phyloP scores from a whole-genome alignment of 192 early-diverging fungal genomes.

The Coemansia sp. region DNA sequence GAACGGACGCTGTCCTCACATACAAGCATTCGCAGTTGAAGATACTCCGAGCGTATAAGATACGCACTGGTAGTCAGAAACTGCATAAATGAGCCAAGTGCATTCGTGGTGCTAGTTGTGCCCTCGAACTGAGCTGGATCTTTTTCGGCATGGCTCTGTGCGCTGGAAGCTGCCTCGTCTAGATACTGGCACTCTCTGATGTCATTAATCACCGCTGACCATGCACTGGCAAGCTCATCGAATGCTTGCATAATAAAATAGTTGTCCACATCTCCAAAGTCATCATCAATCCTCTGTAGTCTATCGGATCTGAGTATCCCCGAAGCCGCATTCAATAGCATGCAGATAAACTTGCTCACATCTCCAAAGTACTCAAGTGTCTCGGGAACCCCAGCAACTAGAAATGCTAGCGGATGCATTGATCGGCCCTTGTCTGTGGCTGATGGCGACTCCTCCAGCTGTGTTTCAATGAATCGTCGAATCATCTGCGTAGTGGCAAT shows the following conservation, averaged over 20 bases:
- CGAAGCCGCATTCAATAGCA: conserved; percentile 35
- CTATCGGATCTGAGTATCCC: conserved; percentile 35
- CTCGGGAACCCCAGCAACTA: conserved; percentile 36
- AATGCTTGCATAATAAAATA: conserved; percentile 58
- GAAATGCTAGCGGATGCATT: conserved; percentile 37
- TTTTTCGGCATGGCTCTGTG: neutral
- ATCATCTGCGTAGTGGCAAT: conserved; percentile 52
- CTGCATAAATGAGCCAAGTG: conserved; percentile 36
- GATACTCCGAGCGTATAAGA: conserved; percentile 48
- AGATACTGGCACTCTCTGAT: conserved; percentile 39
- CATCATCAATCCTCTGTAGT: conserved; percentile 36
- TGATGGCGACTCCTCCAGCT: conserved; percentile 37
- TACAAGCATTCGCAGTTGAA: conserved; percentile 50
- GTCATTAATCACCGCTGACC: conserved; percentile 41
- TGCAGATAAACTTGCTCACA: conserved; percentile 44
- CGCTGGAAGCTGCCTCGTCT: conserved; percentile 15
- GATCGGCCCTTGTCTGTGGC: conserved; percentile 20
- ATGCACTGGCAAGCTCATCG: conserved; percentile 50
- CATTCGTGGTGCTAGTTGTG: conserved; percentile 11
- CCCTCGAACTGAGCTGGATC: neutral
- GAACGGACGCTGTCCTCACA: conserved; percentile 37
- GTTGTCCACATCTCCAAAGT: conserved; percentile 53
- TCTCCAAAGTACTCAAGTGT: conserved; percentile 50
- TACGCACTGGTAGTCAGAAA: conserved; percentile 36
- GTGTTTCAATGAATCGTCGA: conserved; percentile 47